phyloP scores from a whole-genome alignment of 345 rosid species.

The Anastatica hierochuntica region DNA sequence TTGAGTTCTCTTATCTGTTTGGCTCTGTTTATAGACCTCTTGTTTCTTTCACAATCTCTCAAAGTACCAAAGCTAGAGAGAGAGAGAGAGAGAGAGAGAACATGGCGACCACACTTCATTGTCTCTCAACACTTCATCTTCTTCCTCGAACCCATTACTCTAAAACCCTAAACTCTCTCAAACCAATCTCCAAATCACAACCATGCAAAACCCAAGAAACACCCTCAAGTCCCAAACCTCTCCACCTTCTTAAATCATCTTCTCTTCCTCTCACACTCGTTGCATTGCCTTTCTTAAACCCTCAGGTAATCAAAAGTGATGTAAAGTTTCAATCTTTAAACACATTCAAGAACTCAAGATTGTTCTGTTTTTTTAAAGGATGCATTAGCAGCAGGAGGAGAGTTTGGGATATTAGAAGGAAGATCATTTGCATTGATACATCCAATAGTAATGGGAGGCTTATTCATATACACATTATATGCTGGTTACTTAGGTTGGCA shows the following conservation, averaged over 20 bases:
- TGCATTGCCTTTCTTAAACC: slow-evolving; percentile 54
- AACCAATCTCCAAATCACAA: slow-evolving; percentile 22
- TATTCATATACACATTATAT: slow-evolving; percentile 53
- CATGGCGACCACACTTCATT: slow-evolving; percentile 65
- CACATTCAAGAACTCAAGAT: not conserved
- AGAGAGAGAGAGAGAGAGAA: too few species aligned
- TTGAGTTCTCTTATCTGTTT: too few species aligned
- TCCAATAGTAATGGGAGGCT: slow-evolving; percentile 56
- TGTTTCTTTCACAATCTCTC: too few species aligned
- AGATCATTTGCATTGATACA: slow-evolving; percentile 63
- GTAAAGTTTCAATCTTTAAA: not conserved
- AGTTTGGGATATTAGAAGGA: slow-evolving; percentile 82
- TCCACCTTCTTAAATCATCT: slow-evolving; percentile 31
- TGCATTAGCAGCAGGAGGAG: slow-evolving; percentile 70
- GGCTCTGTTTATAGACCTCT: too few species aligned
- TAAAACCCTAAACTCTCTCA: slow-evolving; percentile 20
- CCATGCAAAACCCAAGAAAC: slow-evolving; percentile 2
- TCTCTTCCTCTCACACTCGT: slow-evolving; percentile 49
- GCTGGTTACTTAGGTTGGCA: slow-evolving; percentile 90
- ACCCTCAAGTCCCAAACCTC: slow-evolving; percentile 20
- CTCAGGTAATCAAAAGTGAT: slow-evolving; percentile 35
- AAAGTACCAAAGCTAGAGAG: too few species aligned
- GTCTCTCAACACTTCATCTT: slow-evolving; percentile 38
- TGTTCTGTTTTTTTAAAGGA: slow-evolving; percentile 29
- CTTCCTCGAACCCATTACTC: slow-evolving; percentile 21